Percentiles rank a stretch among this genome's conserved stretches.
Evolutionary conservation across 106 monocot genomes (phyloP).

Genomic region (Dendrobium catenatum): DNA sequence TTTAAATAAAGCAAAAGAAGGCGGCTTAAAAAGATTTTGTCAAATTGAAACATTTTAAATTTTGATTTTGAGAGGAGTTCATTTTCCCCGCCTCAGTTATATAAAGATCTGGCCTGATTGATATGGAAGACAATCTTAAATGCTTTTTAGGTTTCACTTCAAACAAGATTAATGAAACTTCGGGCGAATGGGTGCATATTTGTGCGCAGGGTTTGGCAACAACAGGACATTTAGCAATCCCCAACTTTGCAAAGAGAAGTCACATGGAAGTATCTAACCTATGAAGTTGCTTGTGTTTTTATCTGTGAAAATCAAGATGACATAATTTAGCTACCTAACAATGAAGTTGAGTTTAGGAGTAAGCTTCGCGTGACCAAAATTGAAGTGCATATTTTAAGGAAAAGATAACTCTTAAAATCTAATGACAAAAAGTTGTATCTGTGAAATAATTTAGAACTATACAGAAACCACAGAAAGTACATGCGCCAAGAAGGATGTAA

Average conservation of each 20-base stretch:
- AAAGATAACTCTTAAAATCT: not conserved
- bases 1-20: too few species aligned
- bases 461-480: not conserved
- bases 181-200: not conserved
- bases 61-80: too few species aligned
- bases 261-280: not conserved
- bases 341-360: slow-evolving; percentile 3
- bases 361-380: not conserved
- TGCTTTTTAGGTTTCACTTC: not conserved
- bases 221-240: not conserved
- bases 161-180: not conserved
- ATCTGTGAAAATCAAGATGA: not conserved
- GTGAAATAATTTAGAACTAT: not conserved
- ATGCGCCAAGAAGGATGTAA: slow-evolving; percentile 5
- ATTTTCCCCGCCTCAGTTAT: too few species aligned
- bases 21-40: too few species aligned
- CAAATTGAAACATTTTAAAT: too few species aligned
- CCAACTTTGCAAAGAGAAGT: not conserved
- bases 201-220: not conserved
- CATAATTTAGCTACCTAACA: slow-evolving; percentile 1
- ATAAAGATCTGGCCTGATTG: too few species aligned
- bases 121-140: not conserved
- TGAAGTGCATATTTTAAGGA: not conserved
- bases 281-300: not conserved
- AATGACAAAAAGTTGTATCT: not conserved